These are phyloP conservation scores for Mycena venus DNA, from an alignment of 768 basidiomycete genomes.

Conservation along the genomic window DNA sequence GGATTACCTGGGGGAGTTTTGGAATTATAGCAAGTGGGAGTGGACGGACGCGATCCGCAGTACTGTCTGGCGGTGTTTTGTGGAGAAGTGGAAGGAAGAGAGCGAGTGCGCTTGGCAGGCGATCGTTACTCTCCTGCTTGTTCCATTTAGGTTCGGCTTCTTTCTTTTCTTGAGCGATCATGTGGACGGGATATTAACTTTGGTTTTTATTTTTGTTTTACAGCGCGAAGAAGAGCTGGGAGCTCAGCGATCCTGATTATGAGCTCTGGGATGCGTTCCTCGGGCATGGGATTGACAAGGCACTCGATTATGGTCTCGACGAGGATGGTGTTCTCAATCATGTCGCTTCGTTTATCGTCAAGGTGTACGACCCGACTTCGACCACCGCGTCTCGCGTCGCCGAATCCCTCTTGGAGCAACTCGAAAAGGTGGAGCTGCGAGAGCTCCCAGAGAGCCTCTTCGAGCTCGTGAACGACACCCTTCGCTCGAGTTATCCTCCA, in stretches of 20 bases:
- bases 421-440: conserved; percentile 64
- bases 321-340: conserved; percentile 65
- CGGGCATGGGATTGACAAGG: conserved; percentile 63
- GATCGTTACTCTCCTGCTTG: conserved; percentile 63
- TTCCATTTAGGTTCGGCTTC: conserved; percentile 72
- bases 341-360: conserved; percentile 62
- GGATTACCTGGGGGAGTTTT: conserved; percentile 66
- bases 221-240: conserved; percentile 59
- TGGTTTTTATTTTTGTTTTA: conserved; percentile 34
- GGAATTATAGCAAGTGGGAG: conserved; percentile 53
- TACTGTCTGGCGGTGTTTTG: conserved; percentile 69
- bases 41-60: conserved; percentile 60
- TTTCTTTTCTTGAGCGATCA: conserved; percentile 21
- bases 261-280: conserved; percentile 73
- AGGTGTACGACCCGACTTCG: conserved; percentile 53
- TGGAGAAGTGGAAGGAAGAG: conserved; percentile 67
- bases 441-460: conserved; percentile 68
- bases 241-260: conserved; percentile 66
- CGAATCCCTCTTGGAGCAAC: conserved; percentile 70
- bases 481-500: conserved; percentile 77
- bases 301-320: conserved; percentile 73
- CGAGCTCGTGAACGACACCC: conserved; percentile 71
- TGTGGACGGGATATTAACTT: conserved; percentile 12
- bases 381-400: conserved; percentile 66
- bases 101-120: conserved; percentile 66